These are phyloP conservation scores for sunflower (Helianthus annuus) DNA, from an alignment of 129 eudicot species.

Conservation along the genomic window DNA sequence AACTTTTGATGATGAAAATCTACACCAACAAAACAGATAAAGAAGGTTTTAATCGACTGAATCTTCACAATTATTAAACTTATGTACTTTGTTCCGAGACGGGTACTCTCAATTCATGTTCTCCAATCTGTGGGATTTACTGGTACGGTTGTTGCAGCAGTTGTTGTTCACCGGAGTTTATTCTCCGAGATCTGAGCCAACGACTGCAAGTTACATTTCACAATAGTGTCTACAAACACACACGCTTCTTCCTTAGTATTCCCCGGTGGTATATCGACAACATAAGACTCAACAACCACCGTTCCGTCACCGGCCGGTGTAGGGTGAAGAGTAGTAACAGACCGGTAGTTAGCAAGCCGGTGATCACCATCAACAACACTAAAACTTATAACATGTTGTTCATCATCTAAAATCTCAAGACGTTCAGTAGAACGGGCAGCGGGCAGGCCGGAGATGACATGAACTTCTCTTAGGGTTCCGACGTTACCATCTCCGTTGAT, in stretches of 20 bases:
- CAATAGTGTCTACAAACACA: conserved; percentile 82
- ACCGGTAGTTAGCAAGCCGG: conserved; percentile 68
- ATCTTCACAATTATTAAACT: conserved; percentile 4
- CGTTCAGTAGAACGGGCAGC: conserved; percentile 74
- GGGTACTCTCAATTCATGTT: conserved; percentile 3
- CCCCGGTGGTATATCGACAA: conserved; percentile 78
- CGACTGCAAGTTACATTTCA: conserved; percentile 76
- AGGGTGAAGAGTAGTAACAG: conserved; percentile 73
- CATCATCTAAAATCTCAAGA: conserved; percentile 79
- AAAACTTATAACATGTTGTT: conserved; percentile 72
- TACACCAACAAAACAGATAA: conserved; percentile 26
- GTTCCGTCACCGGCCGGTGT: conserved; percentile 49
- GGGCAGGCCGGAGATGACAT: conserved; percentile 83
- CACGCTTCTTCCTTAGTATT: conserved; percentile 79
- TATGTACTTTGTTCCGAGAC: conserved; percentile 9
- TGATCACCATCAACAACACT: conserved; percentile 94
- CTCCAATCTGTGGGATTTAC: not conserved
- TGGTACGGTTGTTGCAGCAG: no score
- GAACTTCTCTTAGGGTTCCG: conserved; percentile 72
- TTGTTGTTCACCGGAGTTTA: conserved; percentile 27
- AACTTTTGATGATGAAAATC: conserved; percentile 29
- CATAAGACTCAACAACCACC: conserved; percentile 78
- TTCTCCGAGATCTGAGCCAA: conserved; percentile 65
- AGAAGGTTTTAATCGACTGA: conserved; percentile 1
- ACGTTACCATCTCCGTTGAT: conserved; percentile 68